phyloP scores from a whole-genome alignment of 164 flowering plant species.

The Platanus orientalis region DNA sequence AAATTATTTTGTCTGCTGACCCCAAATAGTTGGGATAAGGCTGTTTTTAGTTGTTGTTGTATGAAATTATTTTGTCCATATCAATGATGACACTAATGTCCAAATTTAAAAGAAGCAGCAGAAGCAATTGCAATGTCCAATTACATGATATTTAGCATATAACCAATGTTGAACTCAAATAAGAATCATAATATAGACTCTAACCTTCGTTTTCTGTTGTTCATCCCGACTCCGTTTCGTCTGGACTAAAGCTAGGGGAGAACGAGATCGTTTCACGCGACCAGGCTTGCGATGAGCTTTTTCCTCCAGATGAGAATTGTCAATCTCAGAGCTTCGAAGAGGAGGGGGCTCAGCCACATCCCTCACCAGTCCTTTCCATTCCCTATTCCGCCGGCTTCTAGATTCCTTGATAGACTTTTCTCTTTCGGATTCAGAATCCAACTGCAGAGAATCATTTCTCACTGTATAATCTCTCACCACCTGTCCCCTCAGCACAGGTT shows the following conservation, averaged over 20 bases:
- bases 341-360: constrained; percentile 58
- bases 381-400: constrained; percentile 49
- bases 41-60: too few species aligned
- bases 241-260: constrained; percentile 36
- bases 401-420: constrained; percentile 30
- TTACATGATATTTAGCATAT: background rate
- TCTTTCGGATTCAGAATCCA: constrained; percentile 43
- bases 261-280: constrained; percentile 34
- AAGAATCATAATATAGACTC: constrained; percentile 4
- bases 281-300: constrained; percentile 25
- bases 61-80: too few species aligned
- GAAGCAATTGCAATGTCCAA: background rate
- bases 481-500: constrained; percentile 20
- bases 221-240: constrained; percentile 61
- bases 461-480: constrained; percentile 17
- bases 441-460: constrained; percentile 19
- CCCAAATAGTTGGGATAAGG: too few species aligned
- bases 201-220: constrained; percentile 37
- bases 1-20: too few species aligned
- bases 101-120: background rate
- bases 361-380: constrained; percentile 54
- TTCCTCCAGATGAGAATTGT: constrained; percentile 25
- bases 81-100: too few species aligned
- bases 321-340: constrained; percentile 46
- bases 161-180: background rate